Base-by-base conservation (phyloP, 140 eudicot species). In the Artemisia princeps region DNA sequence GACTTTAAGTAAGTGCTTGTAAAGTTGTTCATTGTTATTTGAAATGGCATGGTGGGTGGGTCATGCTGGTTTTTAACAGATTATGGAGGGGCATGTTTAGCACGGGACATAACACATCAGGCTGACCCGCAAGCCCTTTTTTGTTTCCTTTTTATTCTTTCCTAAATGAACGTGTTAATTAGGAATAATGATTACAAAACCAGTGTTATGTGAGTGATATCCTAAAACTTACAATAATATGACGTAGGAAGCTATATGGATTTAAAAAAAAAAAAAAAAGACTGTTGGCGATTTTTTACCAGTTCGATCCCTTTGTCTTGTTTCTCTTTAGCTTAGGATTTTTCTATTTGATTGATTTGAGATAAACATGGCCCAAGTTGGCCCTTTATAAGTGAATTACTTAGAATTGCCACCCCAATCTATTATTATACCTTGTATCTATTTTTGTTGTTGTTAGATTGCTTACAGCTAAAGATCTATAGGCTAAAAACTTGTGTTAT, bases 1-100 rank as follows among this genome's bases (percentile, higher is more conserved):
- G 97, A 90, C 78, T 90, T 90, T 51, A 90, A 90, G 97, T 90
- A 74, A 77, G 97, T 71, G 76, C 9, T 60, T 66, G 44, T 24
- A 46, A 46, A 20, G 63, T 37, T 61, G 42, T 13, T 46, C 28
- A 46, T 26, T 30, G 0, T 12, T 59, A 13, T 46, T 46, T 10
- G 52, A 46, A 3, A 3, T 46, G 52, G 52, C 52, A 46, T 9
- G 14, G 11, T 46, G 52, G 52, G 52, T 46, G 52, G 52, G 52
- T 46, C 42, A 33, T 33, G 42, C 42, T 33, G 9, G 42, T 33
- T 6, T 6, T 4, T 33, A 33, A 33, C 42, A 6, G 42, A 33
- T 33, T 1, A 33, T 33, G 0, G 6, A 33, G 42, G 8, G 9
- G 6, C 42, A 33, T 33, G 42, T 5, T 33, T 33, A 33, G 42